Base-by-base conservation (phyloP, 106 monocot species). In the Iris macrosiphon region DNA sequence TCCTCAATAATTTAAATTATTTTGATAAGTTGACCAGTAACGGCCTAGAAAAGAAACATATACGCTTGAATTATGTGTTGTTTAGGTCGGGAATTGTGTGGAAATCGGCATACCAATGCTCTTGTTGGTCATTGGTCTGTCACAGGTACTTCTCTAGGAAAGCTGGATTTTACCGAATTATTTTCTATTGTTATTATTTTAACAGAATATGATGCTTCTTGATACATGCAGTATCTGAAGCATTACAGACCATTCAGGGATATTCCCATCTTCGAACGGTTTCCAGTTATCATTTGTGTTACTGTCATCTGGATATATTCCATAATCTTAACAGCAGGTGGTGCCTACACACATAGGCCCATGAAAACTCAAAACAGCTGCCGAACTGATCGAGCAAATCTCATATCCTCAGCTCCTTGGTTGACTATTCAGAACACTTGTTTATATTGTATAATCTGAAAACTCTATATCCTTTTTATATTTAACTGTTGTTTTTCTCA, bases 41-140 rank as follows among this genome's bases (percentile, higher is more conserved):
- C 27, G 45, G 52, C 6, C 25, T 32, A 42, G 43, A 46, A 31
- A 46, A 31, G 12, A 59, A 2, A 29, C 17, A 25, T 5, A 25
- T 40, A 23, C 16, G n/a, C 8, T 9, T 32, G 25, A 4, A 17
- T n/a, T 63, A 37, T 39, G 54, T 41, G 15, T 0, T 33, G 15
- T 31, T 39, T 70, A 95, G 94, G 75, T 89, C 31, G 94, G 89
- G 37, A 79, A 85, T 28, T 95, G 94, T 64, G 85, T 95, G 44
- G 94, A 95, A 69, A 89, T 95, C 63, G 94, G 94, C 21, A 65
- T 95, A 65, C 94, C 94, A 30, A 89, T 82, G 85, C 70, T 95
- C 20, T 58, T 95, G 40, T 38, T 95, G 33, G 60, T 77, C 15
- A 62, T 95, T 50, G 89, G 81, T 18, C 25, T 95, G 20, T 95